Percentiles rank a stretch among this genome's conserved stretches.
Evolutionary conservation across 2,329 filamentous ascomycete species (phyloP).

Genomic region (Stachybotrys echinatus): DNA sequence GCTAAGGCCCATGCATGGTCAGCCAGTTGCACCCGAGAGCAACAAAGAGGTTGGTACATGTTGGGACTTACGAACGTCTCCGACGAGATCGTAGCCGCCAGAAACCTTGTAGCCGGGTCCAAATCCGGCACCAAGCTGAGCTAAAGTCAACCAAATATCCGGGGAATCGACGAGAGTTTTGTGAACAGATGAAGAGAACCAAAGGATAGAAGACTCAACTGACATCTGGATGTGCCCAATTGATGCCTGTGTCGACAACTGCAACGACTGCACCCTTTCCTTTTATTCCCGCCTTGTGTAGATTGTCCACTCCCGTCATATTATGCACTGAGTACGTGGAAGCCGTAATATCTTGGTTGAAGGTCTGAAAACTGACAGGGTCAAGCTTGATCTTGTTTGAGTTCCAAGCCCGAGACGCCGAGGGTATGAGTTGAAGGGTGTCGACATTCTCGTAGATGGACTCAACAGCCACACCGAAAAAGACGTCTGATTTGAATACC

Average conservation of each 20-base stretch:
- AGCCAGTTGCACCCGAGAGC: no score
- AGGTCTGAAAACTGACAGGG: neutral
- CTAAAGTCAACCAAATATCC: neutral
- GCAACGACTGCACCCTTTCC: conserved; percentile 14
- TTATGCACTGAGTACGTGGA: conserved; percentile 13
- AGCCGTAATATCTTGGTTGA: neutral
- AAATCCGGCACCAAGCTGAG: conserved; percentile 15
- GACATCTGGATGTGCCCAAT: neutral
- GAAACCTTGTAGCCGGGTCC: conserved; percentile 14
- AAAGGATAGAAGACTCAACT: neutral
- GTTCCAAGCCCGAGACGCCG: conserved; percentile 9
- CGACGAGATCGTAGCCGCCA: conserved; percentile 17
- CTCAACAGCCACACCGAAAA: conserved; percentile 8
- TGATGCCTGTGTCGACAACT: conserved; percentile 14
- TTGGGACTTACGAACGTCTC: conserved; percentile 6
- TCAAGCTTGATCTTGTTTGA: conserved; percentile 4
- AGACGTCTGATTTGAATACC: conserved; percentile 3
- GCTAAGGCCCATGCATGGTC: neutral
- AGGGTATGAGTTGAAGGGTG: conserved; percentile 7
- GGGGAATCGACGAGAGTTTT: no score
- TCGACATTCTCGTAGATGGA: conserved; percentile 10
- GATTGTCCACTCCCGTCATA: conserved; percentile 13
- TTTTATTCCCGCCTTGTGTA: conserved; percentile 12
- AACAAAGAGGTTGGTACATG: no score
- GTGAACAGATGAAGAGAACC: neutral